phyloP scores from a whole-genome alignment of 192 early-diverging fungal species.

The Phlyctochytrium arcticum region DNA sequence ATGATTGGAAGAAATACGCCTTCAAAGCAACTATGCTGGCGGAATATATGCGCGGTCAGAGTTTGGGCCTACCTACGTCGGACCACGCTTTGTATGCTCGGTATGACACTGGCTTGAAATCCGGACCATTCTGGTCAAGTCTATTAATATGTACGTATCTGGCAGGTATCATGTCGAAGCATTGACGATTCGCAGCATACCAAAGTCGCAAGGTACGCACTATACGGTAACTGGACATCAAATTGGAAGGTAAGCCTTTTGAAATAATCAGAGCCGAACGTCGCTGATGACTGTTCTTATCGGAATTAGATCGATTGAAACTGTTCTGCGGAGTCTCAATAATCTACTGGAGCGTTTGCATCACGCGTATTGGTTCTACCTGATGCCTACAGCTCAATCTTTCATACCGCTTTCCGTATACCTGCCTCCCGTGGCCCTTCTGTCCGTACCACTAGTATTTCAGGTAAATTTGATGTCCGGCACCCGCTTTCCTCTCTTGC shows the following conservation, averaged over 20 bases:
- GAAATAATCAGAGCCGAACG: neutral
- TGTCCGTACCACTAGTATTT: conserved; percentile 62
- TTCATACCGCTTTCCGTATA: conserved; percentile 90
- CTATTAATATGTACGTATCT: conserved; percentile 10
- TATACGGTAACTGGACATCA: conserved; percentile 6
- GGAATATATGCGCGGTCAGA: conserved; percentile 62
- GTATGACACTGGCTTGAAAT: conserved; percentile 25
- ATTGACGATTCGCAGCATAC: conserved; percentile 32
- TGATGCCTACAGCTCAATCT: conserved; percentile 69
- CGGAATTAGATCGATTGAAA: conserved; percentile 59
- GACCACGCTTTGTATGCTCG: conserved; percentile 67
- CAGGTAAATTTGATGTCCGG: conserved; percentile 34
- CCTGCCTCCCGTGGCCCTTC: conserved; percentile 76
- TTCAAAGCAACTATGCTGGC: conserved; percentile 24
- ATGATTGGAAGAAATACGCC: conserved; percentile 8
- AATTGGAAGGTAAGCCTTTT: conserved; percentile 8
- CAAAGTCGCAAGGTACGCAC: conserved; percentile 1
- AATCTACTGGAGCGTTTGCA: conserved; percentile 92
- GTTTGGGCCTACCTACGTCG: conserved; percentile 61
- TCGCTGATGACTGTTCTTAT: neutral
- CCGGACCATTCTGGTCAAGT: neutral
- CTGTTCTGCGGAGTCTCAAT: conserved; percentile 77
- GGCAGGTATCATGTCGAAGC: conserved; percentile 41
- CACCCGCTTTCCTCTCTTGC: neutral
- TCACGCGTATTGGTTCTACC: conserved; percentile 96